Evolutionary conservation across 495 filamentous ascomycete species (phyloP).

Genomic region (Penicillium lividum): DNA sequence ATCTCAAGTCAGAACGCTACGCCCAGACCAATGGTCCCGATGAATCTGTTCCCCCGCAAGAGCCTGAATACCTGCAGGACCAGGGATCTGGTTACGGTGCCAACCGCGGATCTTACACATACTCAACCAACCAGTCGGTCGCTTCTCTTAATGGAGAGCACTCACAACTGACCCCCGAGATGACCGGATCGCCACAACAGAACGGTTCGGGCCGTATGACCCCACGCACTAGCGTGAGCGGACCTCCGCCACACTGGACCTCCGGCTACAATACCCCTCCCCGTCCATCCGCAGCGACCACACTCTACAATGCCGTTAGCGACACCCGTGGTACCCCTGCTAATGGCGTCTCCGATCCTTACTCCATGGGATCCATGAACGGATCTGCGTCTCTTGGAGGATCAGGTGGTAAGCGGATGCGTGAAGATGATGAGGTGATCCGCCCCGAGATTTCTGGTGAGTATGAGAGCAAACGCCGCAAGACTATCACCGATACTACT

Average conservation of each 20-base stretch:
- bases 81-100: conserved; percentile 62
- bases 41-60: conserved; percentile 77
- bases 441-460: conserved; percentile 68
- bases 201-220: conserved; percentile 85
- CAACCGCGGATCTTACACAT: conserved; percentile 72
- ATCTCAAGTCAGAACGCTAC: conserved; percentile 66
- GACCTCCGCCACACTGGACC: conserved; percentile 70
- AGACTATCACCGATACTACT: conserved; percentile 68
- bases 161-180: conserved; percentile 78
- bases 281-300: conserved; percentile 68
- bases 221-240: conserved; percentile 63
- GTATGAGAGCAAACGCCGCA: conserved; percentile 78
- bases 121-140: conserved; percentile 65
- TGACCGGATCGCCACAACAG: conserved; percentile 87
- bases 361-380: conserved; percentile 65
- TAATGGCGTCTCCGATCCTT: conserved; percentile 72
- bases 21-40: conserved; percentile 56
- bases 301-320: conserved; percentile 86
- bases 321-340: conserved; percentile 69
- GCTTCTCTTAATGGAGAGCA: conserved; percentile 71
- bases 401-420: conserved; percentile 72
- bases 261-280: conserved; percentile 83
- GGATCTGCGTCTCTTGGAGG: conserved; percentile 49
- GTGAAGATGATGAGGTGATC: conserved; percentile 71
- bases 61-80: conserved; percentile 79